Evolutionary conservation across 805 yeast genomes (phyloP), one percentile per base, ranked within the genome.

Genomic region (Candida cerambycidarum): DNA sequence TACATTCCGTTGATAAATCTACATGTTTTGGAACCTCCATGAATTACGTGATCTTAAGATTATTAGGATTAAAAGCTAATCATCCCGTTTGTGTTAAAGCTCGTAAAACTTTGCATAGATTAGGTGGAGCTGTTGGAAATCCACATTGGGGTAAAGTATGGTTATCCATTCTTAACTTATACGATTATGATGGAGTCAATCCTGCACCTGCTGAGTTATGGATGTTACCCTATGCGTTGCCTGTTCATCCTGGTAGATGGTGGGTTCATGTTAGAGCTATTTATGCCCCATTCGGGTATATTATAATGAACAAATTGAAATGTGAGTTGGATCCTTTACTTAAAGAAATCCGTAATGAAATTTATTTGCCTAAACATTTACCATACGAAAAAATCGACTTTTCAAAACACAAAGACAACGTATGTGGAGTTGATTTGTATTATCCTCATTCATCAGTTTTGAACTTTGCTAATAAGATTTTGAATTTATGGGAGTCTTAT

Each of bases 61-160:
- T 93, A 11, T 65, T 92, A 38, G 99, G 99, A 0, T 57, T 93
- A 52, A 64, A 78, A 1, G 69, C 78, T 1, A 79, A 79, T 46
- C 96, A 93, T 61, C 83, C 85, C 1, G 95, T 86, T 0, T 78
- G 93, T 53, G 72, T 61, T 7, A 83, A 80, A 52, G 98, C 98
- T 0, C 71, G 96, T 36, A 61, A 64, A 6, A 84, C 92, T 1
- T 69, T 93, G 32, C 76, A 65, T 39, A 67, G 75, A 35, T 63
- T 92, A 28, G 98, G 98, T 3, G 98, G 98, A 30, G 98, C 99
- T 1, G 61, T 85, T 35, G 86, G 85, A 2, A 75, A 76, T 41
- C 99, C 99, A 0, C 97, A 92, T 62, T 93, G 99, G 99, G 99
- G 98, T 1, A 93, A 93, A 59, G 80, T 86, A 3, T 93, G 97